These are phyloP conservation scores for Hypoxylon sp. DNA, from an alignment of 2,329 filamentous ascomycete genomes.

Conservation along the genomic window DNA sequence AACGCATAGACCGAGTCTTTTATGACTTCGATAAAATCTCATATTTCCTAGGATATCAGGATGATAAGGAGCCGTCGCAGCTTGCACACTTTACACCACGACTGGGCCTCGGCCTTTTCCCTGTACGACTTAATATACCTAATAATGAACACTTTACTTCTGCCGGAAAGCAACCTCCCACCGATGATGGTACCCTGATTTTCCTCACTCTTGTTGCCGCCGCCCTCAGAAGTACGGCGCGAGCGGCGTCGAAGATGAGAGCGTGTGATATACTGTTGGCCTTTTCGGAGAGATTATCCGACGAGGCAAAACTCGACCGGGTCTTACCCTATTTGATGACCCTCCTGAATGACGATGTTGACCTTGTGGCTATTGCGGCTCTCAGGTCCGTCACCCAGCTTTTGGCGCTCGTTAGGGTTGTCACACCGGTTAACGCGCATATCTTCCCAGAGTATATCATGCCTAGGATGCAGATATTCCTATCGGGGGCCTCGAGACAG, in stretches of 20 bases:
- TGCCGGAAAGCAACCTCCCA: slow-evolving; percentile 68
- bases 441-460: slow-evolving; percentile 76
- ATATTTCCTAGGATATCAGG: slow-evolving; percentile 85
- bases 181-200: slow-evolving; percentile 91
- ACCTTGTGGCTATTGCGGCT: slow-evolving; percentile 86
- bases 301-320: slow-evolving; percentile 94
- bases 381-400: slow-evolving; percentile 90
- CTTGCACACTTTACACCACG: slow-evolving; percentile 56
- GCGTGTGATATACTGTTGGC: slow-evolving; percentile 93
- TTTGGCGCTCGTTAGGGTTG: slow-evolving; percentile 85
- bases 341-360: slow-evolving; percentile 82
- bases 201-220: slow-evolving; percentile 91
- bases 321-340: slow-evolving; percentile 91
- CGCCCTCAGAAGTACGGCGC: slow-evolving; percentile 87
- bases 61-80: slow-evolving; percentile 54
- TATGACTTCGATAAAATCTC: slow-evolving; percentile 98
- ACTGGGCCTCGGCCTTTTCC: slow-evolving; percentile 74
- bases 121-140: slow-evolving; percentile 86
- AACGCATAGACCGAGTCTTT: slow-evolving; percentile 92
- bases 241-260: slow-evolving; percentile 85
- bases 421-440: slow-evolving; percentile 80
- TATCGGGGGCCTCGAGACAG: slow-evolving; percentile 57
- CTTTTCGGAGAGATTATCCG: slow-evolving; percentile 89
- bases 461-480: slow-evolving; percentile 68
- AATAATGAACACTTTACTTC: slow-evolving; percentile 81